Conservation (phyloP, 2,329 filamentous ascomycete genomes). For the Shiraia bambusicola region DNA sequence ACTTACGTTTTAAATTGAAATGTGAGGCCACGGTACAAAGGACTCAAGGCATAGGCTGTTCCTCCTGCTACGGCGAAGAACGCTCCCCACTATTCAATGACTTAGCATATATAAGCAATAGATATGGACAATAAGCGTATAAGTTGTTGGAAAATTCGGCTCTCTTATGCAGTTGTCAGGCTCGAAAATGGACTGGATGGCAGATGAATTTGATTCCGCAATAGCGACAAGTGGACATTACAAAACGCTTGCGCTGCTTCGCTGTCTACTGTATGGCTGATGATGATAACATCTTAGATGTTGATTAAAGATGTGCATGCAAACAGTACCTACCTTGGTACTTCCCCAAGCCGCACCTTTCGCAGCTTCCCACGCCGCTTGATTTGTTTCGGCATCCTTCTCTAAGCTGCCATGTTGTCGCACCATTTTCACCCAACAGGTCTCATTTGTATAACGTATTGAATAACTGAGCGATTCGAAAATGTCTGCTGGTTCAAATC, state of each 20-base stretch:
- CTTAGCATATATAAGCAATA: background rate
- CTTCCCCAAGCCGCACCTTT: conserved; percentile 68
- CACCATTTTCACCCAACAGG: conserved; percentile 35
- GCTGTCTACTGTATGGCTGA: background rate
- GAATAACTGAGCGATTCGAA: background rate
- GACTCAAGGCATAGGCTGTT: conserved; percentile 64
- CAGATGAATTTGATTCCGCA: no score
- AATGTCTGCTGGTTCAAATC: background rate
- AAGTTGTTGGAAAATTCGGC: background rate
- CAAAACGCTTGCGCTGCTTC: background rate
- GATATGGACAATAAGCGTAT: background rate
- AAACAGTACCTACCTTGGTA: conserved; percentile 54
- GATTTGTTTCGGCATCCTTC: conserved; percentile 65
- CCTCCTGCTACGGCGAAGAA: conserved; percentile 63
- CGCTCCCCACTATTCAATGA: conserved; percentile 62
- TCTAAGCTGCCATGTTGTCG: conserved; percentile 57
- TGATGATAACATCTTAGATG: background rate
- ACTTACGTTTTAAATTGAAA: conserved; percentile 41
- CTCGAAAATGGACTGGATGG: no score
- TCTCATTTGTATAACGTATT: background rate
- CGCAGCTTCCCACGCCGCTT: conserved; percentile 71
- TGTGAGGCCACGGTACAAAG: conserved; percentile 64
- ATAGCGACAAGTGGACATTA: no score
- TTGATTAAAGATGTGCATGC: background rate
- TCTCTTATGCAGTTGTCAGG: no score